phyloP scores from a whole-genome alignment of 352 stramenopile genomes.

The Globisporangium iwayamae region DNA sequence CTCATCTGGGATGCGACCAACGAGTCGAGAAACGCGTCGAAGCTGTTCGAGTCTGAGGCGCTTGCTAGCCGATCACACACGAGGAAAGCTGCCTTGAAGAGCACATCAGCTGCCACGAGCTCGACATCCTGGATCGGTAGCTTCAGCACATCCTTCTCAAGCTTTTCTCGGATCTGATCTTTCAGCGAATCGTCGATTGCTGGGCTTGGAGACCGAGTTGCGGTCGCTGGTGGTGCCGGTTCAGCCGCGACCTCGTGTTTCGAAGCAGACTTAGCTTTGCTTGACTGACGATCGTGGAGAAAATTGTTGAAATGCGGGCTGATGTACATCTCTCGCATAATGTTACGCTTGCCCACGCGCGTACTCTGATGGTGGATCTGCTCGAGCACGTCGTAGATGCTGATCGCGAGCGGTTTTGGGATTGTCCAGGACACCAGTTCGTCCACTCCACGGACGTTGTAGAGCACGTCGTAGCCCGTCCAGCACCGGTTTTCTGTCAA shows the following conservation, averaged over 20 bases:
- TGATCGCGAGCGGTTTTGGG: slow-evolving; percentile 38
- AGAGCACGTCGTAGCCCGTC: slow-evolving; percentile 52
- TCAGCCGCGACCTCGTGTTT: neutral
- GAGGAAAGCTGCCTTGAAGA: slow-evolving; percentile 64
- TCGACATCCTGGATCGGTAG: slow-evolving; percentile 29
- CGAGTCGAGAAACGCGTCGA: slow-evolving; percentile 25
- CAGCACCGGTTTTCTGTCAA: slow-evolving; percentile 47
- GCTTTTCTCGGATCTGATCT: slow-evolving; percentile 17
- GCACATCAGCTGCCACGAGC: slow-evolving; percentile 23
- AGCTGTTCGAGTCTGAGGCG: neutral
- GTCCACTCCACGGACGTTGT: slow-evolving; percentile 39
- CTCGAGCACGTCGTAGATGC: slow-evolving; percentile 54
- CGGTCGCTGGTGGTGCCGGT: neutral
- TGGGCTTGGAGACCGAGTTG: neutral
- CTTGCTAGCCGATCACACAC: slow-evolving; percentile 9
- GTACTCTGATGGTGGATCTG: slow-evolving; percentile 39
- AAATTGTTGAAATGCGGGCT: slow-evolving; percentile 43
- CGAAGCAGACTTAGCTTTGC: neutral
- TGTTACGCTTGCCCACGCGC: slow-evolving; percentile 35
- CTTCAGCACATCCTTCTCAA: slow-evolving; percentile 45
- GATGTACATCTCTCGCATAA: slow-evolving; percentile 38
- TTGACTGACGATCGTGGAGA: slow-evolving; percentile 17
- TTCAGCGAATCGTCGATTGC: slow-evolving; percentile 12
- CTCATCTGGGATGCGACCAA: slow-evolving; percentile 23
- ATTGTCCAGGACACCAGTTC: slow-evolving; percentile 57